phyloP scores from a whole-genome alignment of 2,329 filamentous ascomycete genomes.

The Sclerotinia minor region DNA sequence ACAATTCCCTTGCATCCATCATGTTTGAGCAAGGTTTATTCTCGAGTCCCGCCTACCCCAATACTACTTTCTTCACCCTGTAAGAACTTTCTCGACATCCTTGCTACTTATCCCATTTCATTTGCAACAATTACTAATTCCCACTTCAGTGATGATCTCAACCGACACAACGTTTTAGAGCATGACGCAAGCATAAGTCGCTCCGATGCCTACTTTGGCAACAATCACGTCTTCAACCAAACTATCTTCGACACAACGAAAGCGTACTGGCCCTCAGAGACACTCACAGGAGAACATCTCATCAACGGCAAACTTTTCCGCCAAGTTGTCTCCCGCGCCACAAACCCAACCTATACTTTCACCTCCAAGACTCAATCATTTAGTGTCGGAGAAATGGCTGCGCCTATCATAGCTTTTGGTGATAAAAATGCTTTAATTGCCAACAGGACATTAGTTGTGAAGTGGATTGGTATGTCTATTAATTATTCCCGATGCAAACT shows the following conservation, averaged over 20 bases:
- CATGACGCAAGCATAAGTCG: conserved; percentile 42
- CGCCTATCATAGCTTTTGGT: conserved; percentile 9
- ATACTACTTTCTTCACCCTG: conserved; percentile 42
- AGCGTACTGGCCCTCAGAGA: background rate
- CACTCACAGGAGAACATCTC: background rate
- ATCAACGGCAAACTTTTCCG: conserved; percentile 7
- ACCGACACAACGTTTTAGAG: conserved; percentile 9
- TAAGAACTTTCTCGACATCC: background rate
- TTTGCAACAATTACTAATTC: conserved; percentile 31
- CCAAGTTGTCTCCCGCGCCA: background rate
- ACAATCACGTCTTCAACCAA: conserved; percentile 54
- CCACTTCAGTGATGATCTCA: background rate
- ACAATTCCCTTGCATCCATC: conserved; percentile 43
- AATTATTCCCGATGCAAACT: too few relatives aligned
- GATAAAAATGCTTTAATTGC: conserved; percentile 1
- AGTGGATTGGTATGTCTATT: conserved; percentile 6
- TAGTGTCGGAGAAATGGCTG: conserved; percentile 10
- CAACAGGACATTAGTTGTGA: background rate
- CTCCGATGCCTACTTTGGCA: conserved; percentile 51
- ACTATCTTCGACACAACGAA: conserved; percentile 43
- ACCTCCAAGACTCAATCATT: background rate
- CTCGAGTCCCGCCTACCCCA: conserved; percentile 46
- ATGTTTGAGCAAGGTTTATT: conserved; percentile 49
- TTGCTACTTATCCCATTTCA: too few relatives aligned
- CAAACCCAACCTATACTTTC: conserved; percentile 5